Evolutionary conservation across 495 filamentous ascomycete species (phyloP).

Genomic region (Physcia stellaris): DNA sequence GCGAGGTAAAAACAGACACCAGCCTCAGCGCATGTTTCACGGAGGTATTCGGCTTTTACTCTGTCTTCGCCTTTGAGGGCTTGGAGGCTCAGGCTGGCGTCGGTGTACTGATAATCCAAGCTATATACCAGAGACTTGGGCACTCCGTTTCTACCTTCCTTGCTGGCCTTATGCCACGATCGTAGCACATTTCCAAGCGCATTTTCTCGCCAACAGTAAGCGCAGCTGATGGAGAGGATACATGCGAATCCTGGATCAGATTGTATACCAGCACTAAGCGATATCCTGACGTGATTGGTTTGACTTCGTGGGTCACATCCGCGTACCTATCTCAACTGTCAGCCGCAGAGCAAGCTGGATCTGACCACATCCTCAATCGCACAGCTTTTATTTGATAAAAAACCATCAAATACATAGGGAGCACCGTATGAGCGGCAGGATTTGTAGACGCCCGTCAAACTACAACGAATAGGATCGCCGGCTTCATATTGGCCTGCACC

Average conservation of each 20-base stretch:
- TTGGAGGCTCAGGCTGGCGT: conserved; percentile 21
- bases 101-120: conserved; percentile 33
- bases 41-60: conserved; percentile 14
- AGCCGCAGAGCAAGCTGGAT: no score
- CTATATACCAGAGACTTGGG: conserved; percentile 19
- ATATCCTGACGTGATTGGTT: conserved; percentile 33
- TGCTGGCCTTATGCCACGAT: conserved; percentile 9
- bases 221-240: conserved; percentile 4
- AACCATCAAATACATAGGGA: no score
- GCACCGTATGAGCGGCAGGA: no score
- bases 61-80: conserved; percentile 27
- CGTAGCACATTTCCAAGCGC: conserved; percentile 15
- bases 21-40: conserved; percentile 14
- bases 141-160: not conserved
- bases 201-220: conserved; percentile 6
- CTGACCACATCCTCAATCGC: no score
- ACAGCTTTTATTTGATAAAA: no score
- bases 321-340: conserved; percentile 34
- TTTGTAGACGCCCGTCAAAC: no score
- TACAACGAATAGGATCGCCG: no score
- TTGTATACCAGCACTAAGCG: conserved; percentile 41
- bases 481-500: no score
- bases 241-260: conserved; percentile 23
- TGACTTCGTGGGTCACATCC: conserved; percentile 38
- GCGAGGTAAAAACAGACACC: not conserved